Percentiles rank a stretch among this genome's conserved stretches.
These are phyloP conservation scores for Tetrapyrgos nigripes DNA, from an alignment of 1,284 basidiomycete species.

Conservation along the genomic window DNA sequence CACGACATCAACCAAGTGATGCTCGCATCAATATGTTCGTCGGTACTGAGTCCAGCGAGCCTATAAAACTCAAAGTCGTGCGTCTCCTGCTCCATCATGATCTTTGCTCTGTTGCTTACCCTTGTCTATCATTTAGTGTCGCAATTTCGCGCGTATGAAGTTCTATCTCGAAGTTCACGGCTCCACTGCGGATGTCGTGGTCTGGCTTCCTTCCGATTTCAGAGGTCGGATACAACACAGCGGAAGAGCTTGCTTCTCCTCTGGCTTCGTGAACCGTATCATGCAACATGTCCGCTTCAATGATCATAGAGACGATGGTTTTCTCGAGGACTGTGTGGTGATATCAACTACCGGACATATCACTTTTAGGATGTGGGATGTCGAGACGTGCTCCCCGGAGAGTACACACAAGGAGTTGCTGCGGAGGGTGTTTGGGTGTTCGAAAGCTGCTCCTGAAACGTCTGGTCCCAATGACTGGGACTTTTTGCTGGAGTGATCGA, in stretches of 20 bases:
- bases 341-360: conserved; percentile 64
- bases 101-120: conserved; percentile 7
- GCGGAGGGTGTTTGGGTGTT: conserved; percentile 66
- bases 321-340: conserved; percentile 62
- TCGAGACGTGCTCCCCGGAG: conserved; percentile 66
- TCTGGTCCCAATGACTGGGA: conserved; percentile 71
- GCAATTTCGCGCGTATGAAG: conserved; percentile 62
- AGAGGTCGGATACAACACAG: conserved; percentile 66
- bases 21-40: conserved; percentile 75
- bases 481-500: conserved; percentile 68
- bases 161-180: conserved; percentile 72
- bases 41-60: conserved; percentile 48
- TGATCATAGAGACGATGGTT: conserved; percentile 47
- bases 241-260: conserved; percentile 63
- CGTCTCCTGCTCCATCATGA: conserved; percentile 31
- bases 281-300: conserved; percentile 65
- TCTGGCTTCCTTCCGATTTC: conserved; percentile 82
- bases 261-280: conserved; percentile 75
- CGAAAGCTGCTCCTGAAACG: conserved; percentile 58
- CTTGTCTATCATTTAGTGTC: conserved; percentile 56
- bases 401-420: conserved; percentile 62
- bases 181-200: conserved; percentile 63
- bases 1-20: conserved; percentile 69
- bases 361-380: conserved; percentile 81
- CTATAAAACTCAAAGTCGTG: conserved; percentile 75